Percentiles rank a stretch among this genome's conserved stretches.
Conservation (phyloP, 1,284 basidiomycete genomes). For the Boletellus deceptivus region DNA sequence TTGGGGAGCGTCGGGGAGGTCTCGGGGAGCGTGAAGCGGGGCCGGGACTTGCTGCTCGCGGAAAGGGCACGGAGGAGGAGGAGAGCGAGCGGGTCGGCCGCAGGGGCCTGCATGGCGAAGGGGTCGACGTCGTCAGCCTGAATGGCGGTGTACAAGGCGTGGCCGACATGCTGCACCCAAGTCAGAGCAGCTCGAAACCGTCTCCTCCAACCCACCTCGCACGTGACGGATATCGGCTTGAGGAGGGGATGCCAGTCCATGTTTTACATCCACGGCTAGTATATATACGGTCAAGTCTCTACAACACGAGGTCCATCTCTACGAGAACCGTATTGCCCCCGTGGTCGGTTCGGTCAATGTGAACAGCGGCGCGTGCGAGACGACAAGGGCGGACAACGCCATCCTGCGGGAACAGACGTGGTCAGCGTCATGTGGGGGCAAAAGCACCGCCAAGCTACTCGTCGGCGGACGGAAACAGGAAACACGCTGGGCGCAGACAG, state of each 20-base stretch:
- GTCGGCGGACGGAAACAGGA: constrained; percentile 22
- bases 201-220: constrained; percentile 11
- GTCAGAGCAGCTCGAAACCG: neutral
- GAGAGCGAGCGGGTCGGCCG: constrained; percentile 3
- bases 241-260: neutral
- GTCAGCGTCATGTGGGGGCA: constrained; percentile 25
- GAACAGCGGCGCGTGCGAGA: constrained; percentile 33
- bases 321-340: constrained; percentile 33
- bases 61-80: constrained; percentile 23
- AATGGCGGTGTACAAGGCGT: constrained; percentile 27
- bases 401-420: constrained; percentile 34
- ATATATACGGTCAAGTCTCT: constrained; percentile 13
- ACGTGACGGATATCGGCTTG: constrained; percentile 25
- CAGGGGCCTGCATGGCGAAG: constrained; percentile 1
- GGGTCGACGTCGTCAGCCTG: neutral
- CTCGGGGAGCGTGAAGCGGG: constrained; percentile 1
- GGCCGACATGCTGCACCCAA: constrained; percentile 33
- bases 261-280: neutral
- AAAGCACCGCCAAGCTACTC: constrained; percentile 12
- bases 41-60: constrained; percentile 4
- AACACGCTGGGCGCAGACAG: constrained; percentile 13
- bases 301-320: constrained; percentile 23
- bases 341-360: constrained; percentile 33
- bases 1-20: constrained; percentile 3
- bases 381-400: constrained; percentile 31